phyloP scores from a whole-genome alignment of 805 yeast genomes.

The Starmerella vaccinii region DNA sequence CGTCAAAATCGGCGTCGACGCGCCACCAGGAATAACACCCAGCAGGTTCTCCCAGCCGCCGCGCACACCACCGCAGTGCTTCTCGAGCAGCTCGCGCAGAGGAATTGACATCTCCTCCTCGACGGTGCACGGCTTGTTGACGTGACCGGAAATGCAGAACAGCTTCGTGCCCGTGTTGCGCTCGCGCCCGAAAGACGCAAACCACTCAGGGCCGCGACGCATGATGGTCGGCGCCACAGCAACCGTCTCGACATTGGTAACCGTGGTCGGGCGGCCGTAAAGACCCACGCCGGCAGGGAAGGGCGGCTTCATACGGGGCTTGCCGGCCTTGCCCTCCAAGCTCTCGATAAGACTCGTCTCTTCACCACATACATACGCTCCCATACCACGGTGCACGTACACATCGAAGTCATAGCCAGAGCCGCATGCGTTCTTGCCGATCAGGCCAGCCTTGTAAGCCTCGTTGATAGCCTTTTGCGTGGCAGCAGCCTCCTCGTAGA shows the following conservation, averaged over 20 bases:
- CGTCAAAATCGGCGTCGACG: conserved; percentile 75
- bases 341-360: conserved; percentile 85
- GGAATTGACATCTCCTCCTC: conserved; percentile 93
- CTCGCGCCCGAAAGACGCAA: conserved; percentile 72
- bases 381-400: conserved; percentile 84
- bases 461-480: conserved; percentile 78
- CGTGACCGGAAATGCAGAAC: conserved; percentile 82
- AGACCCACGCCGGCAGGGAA: conserved; percentile 92
- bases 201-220: conserved; percentile 86
- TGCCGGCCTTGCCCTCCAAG: conserved; percentile 85
- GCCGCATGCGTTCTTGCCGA: conserved; percentile 81
- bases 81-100: conserved; percentile 67
- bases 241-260: conserved; percentile 83
- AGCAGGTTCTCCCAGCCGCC: conserved; percentile 90
- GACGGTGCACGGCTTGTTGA: conserved; percentile 83
- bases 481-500: conserved; percentile 65
- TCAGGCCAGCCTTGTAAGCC: conserved; percentile 68
- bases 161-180: conserved; percentile 76
- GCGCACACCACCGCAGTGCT: conserved; percentile 80
- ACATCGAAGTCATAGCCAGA: conserved; percentile 77
- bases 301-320: conserved; percentile 88
- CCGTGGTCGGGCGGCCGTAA: conserved; percentile 85
- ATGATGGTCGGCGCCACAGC: conserved; percentile 83
- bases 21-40: conserved; percentile 85
- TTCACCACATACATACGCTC: conserved; percentile 88